Conservation (phyloP, 768 basidiomycete genomes). For the Mycena maculata region DNA sequence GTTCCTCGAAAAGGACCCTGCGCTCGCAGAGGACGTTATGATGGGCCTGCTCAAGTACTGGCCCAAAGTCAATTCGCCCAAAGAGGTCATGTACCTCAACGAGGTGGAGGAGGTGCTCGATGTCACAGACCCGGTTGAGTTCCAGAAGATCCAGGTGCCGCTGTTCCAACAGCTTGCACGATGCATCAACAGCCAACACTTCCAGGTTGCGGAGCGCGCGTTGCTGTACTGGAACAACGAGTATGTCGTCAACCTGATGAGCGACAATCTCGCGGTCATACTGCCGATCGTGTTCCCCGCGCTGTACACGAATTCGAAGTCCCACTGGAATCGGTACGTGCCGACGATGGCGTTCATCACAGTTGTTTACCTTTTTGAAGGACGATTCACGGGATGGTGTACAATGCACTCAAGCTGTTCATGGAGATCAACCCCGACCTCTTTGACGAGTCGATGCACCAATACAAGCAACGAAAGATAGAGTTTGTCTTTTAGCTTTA, state of each 20-base stretch:
- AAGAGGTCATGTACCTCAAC: conserved; percentile 99
- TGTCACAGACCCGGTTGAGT: conserved; percentile 96
- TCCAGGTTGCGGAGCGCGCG: conserved; percentile 98
- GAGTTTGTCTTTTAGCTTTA: conserved; percentile 65
- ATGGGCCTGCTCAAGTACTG: conserved; percentile 96
- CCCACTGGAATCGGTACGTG: conserved; percentile 97
- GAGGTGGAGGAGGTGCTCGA: conserved; percentile 99
- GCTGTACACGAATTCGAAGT: conserved; percentile 93
- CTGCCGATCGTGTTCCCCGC: conserved; percentile 98
- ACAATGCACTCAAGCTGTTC: conserved; percentile 97
- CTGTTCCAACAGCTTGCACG: conserved; percentile 94
- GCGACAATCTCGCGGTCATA: conserved; percentile 89
- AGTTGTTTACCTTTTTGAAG: conserved; percentile 53
- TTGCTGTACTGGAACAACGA: conserved; percentile 99
- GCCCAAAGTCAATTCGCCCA: conserved; percentile 99
- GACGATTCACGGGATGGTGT: conserved; percentile 99
- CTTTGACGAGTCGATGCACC: conserved; percentile 93
- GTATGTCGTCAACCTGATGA: conserved; percentile 99
- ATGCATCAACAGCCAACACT: conserved; percentile 99
- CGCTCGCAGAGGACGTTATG: conserved; percentile 95
- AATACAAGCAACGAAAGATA: conserved; percentile 89
- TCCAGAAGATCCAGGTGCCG: conserved; percentile 93
- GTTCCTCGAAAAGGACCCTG: conserved; percentile 95
- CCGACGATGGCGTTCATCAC: conserved; percentile 5
- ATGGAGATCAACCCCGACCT: conserved; percentile 99